Evolutionary conservation across 768 basidiomycete species (phyloP).

Genomic region (Coprinopsis marcescibilis): DNA sequence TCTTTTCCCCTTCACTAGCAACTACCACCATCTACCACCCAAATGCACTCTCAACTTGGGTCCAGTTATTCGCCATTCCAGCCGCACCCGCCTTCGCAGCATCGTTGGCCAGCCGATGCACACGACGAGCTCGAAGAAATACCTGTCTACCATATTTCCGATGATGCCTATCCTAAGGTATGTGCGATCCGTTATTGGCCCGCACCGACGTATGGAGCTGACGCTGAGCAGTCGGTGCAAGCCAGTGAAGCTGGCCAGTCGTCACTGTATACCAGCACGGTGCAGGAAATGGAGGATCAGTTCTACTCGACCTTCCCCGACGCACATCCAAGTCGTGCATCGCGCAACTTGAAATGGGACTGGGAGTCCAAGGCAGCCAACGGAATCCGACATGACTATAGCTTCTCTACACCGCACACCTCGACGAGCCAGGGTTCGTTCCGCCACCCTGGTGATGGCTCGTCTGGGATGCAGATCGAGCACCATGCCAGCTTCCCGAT

Average conservation of each 20-base stretch:
- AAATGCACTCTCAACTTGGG: no score
- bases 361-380: no score
- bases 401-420: no score
- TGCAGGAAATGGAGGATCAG: constrained; percentile 31
- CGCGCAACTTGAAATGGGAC: no score
- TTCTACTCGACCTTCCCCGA: constrained; percentile 27
- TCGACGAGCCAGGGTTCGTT: no score
- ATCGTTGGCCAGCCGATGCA: background rate
- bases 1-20: background rate
- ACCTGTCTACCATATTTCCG: background rate
- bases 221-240: background rate
- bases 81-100: background rate
- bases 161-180: background rate
- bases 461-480: no score
- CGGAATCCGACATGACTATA: no score
- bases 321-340: no score
- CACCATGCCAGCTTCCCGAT: no score
- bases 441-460: no score
- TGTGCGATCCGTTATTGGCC: background rate
- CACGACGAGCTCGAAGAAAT: no score
- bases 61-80: background rate
- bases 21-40: constrained; percentile 3
- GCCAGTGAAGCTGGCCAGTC: background rate
- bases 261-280: constrained; percentile 24
- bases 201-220: no score